Conservation (phyloP, 805 yeast genomes). For the Brettanomyces nanus region DNA sequence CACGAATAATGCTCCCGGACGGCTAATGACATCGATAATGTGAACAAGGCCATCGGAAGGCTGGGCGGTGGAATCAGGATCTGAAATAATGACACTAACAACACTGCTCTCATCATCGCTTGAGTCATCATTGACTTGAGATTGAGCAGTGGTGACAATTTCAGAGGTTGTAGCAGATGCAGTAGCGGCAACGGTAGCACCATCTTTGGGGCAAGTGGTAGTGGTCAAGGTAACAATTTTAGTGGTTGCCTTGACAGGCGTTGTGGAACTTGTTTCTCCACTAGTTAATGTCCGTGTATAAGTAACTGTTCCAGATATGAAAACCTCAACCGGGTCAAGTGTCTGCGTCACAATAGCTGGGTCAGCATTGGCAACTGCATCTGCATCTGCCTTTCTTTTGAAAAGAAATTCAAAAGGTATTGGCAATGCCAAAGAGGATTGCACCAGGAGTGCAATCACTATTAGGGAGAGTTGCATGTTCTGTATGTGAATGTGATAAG, state of each 20-base stretch:
- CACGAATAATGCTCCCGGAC: constrained; percentile 9
- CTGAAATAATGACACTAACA: constrained; percentile 4
- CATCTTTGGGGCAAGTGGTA: constrained; percentile 5
- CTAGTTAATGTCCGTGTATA: constrained; percentile 34
- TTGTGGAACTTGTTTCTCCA: background rate
- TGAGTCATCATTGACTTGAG: constrained; percentile 4
- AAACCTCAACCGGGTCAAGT: constrained; percentile 45
- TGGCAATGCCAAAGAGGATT: background rate
- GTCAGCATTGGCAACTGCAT: too few relatives aligned
- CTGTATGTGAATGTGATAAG: too few relatives aligned
- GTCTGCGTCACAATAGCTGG: constrained; percentile 33
- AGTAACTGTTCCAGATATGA: constrained; percentile 43
- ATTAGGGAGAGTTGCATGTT: too few relatives aligned
- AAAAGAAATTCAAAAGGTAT: background rate
- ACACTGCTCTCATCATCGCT: constrained; percentile 7
- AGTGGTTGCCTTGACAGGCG: constrained; percentile 13
- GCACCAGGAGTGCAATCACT: too few relatives aligned
- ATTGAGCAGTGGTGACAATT: constrained; percentile 1
- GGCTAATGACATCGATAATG: constrained; percentile 5
- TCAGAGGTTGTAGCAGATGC: constrained; percentile 1
- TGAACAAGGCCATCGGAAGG: constrained; percentile 9
- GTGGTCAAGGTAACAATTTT: constrained; percentile 2
- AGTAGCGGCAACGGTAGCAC: constrained; percentile 6
- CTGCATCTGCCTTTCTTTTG: constrained; percentile 21
- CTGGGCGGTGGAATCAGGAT: constrained; percentile 3